A percentile compares a stretch with the other conserved stretches of the same genome.
Conservation (phyloP, 2,329 filamentous ascomycete species). For the Nothophoma quercina region DNA sequence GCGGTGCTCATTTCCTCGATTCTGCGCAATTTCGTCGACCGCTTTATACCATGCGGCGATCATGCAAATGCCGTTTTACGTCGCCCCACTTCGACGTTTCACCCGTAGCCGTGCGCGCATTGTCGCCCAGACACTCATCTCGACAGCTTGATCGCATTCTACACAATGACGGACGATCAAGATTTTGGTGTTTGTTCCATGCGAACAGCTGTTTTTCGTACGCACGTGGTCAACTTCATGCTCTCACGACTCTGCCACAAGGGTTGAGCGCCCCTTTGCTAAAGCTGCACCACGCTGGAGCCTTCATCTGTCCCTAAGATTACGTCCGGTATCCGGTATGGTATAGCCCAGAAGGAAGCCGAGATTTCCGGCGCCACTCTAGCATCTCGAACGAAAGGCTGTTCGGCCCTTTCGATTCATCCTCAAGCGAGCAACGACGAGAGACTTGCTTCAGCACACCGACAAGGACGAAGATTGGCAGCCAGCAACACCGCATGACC, state of each 20-base stretch:
- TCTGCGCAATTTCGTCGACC: conserved; percentile 10
- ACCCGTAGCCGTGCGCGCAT: conserved; percentile 14
- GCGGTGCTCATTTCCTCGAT: conserved; percentile 10
- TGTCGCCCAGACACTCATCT: conserved; percentile 9
- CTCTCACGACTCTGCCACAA: background rate
- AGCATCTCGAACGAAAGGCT: background rate
- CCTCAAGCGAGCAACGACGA: background rate
- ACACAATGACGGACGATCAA: background rate
- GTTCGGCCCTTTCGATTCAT: background rate
- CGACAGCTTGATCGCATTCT: background rate
- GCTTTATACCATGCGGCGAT: conserved; percentile 25
- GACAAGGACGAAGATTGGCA: background rate
- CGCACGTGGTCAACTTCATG: background rate
- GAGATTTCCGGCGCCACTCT: conserved; percentile 16
- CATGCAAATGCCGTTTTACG: conserved; percentile 31
- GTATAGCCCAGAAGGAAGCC: conserved; percentile 12
- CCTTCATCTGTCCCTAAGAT: conserved; percentile 11
- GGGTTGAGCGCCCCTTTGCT: background rate
- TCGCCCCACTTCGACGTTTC: conserved; percentile 30
- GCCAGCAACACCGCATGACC: background rate
- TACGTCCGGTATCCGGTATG: conserved; percentile 9
- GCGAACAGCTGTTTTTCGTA: background rate
- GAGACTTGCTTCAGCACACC: background rate
- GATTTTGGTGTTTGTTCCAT: background rate
- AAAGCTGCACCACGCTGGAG: background rate